phyloP scores from a whole-genome alignment of 2,329 filamentous ascomycete species.

The Aspergillus hiratsukae region DNA sequence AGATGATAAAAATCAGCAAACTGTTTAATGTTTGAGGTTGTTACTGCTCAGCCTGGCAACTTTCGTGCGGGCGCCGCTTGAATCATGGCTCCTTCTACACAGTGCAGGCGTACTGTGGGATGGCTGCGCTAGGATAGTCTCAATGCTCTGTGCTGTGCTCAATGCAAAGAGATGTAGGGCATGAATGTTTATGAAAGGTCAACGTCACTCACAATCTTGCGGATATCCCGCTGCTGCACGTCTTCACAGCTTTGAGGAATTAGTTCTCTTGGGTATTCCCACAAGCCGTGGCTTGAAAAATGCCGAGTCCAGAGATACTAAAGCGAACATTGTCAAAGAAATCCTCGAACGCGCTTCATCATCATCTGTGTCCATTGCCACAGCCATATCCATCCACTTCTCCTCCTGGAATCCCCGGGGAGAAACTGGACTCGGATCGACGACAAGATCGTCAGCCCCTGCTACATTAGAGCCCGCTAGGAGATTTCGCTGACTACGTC shows the following conservation, averaged over 20 bases:
- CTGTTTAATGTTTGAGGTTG: too few relatives aligned
- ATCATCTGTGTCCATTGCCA: not conserved
- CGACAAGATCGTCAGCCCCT: not conserved
- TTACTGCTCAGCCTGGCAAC: too few relatives aligned
- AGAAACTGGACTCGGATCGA: not conserved
- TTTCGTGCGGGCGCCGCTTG: too few relatives aligned
- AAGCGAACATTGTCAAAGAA: not conserved
- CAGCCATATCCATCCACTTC: not conserved
- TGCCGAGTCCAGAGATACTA: not conserved
- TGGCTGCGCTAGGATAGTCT: too few relatives aligned
- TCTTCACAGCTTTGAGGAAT: not conserved
- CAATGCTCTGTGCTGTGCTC: too few relatives aligned
- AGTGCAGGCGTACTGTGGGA: fast-evolving
- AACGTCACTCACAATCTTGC: not conserved
- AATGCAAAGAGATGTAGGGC: too few relatives aligned
- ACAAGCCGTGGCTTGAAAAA: too few relatives aligned
- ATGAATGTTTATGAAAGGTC: too few relatives aligned
- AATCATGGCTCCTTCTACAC: too few relatives aligned
- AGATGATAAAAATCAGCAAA: too few relatives aligned
- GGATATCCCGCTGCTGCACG: not conserved
- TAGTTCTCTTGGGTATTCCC: too few relatives aligned
- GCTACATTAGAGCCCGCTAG: too few relatives aligned
- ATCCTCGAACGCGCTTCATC: not conserved
- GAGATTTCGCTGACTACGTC: not conserved
- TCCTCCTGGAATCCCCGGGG: not conserved